Conservation (phyloP, 495 filamentous ascomycete genomes). For the Barbatosphaeria neglecta region DNA sequence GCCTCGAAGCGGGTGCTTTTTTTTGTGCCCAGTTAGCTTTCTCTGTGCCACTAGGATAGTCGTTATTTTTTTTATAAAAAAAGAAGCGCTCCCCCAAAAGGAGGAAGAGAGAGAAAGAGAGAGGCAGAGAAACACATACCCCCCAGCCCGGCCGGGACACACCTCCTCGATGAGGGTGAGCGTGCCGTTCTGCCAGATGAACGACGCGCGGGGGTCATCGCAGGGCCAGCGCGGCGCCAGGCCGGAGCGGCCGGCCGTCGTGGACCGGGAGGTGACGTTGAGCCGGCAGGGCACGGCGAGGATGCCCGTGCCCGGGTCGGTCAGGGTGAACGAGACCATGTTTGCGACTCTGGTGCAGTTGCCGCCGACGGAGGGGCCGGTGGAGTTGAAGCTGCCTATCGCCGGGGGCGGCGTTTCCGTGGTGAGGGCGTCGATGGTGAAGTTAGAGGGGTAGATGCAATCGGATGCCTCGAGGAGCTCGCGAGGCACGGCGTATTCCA, state of each 20-base stretch:
- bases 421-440: too few species aligned
- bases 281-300: conserved; percentile 14
- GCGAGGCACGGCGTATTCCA: too few species aligned
- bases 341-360: conserved; percentile 2
- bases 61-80: too few species aligned
- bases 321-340: conserved; percentile 8
- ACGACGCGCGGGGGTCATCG: conserved; percentile 24
- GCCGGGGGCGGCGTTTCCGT: too few species aligned
- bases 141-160: conserved; percentile 7
- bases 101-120: background rate
- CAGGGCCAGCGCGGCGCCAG: conserved; percentile 13
- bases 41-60: too few species aligned
- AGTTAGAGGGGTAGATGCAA: too few species aligned
- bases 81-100: background rate
- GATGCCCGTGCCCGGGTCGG: conserved; percentile 9
- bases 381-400: too few species aligned
- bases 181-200: conserved; percentile 36
- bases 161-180: conserved; percentile 18
- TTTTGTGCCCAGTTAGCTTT: background rate
- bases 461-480: too few species aligned
- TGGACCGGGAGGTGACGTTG: conserved; percentile 12
- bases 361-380: background rate
- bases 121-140: background rate
- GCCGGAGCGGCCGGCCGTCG: conserved; percentile 9
- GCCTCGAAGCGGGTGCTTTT: conserved; percentile 7